These are phyloP conservation scores for Apiospora arundinis DNA, from an alignment of 2,329 filamentous ascomycete genomes.

Conservation along the genomic window DNA sequence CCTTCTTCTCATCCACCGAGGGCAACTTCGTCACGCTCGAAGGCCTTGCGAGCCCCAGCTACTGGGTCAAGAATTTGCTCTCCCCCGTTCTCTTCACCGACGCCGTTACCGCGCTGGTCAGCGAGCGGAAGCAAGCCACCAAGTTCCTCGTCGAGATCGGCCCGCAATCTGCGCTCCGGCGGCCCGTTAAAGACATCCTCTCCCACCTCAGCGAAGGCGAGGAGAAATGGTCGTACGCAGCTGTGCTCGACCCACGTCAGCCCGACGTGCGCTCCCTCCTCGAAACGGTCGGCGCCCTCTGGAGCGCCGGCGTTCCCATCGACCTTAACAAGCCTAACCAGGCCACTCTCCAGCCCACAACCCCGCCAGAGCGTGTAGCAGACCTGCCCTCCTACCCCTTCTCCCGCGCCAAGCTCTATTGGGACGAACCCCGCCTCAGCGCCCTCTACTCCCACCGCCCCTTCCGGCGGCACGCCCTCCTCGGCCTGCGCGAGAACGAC, in stretches of 20 bases:
- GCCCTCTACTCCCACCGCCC: slow-evolving; percentile 2
- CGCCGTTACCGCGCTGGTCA: slow-evolving; percentile 28
- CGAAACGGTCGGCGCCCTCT: slow-evolving; percentile 15
- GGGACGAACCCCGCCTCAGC: slow-evolving; percentile 22
- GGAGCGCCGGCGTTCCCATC: slow-evolving; percentile 14
- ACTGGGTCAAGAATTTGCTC: slow-evolving; percentile 35
- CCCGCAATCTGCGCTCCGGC: slow-evolving; percentile 34
- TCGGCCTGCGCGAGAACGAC: slow-evolving; percentile 16
- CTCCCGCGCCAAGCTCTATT: slow-evolving; percentile 20
- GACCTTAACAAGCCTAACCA: slow-evolving; percentile 16
- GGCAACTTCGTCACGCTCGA: slow-evolving; percentile 29
- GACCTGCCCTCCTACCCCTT: slow-evolving; percentile 19
- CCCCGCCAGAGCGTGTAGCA: background rate
- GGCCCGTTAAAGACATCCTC: slow-evolving; percentile 33
- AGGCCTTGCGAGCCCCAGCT: slow-evolving; percentile 30
- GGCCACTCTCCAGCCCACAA: background rate
- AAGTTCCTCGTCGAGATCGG: slow-evolving; percentile 34
- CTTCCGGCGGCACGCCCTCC: slow-evolving; percentile 23
- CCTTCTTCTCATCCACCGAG: slow-evolving; percentile 34
- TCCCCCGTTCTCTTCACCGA: slow-evolving; percentile 34
- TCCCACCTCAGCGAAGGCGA: slow-evolving; percentile 2
- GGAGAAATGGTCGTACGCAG: slow-evolving; percentile 24
- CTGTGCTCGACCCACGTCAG: slow-evolving; percentile 10
- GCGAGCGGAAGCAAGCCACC: slow-evolving; percentile 27
- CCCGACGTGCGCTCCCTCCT: slow-evolving; percentile 6